Base-by-base conservation (phyloP, 164 flowering plant species). In the Malania oleifera region DNA sequence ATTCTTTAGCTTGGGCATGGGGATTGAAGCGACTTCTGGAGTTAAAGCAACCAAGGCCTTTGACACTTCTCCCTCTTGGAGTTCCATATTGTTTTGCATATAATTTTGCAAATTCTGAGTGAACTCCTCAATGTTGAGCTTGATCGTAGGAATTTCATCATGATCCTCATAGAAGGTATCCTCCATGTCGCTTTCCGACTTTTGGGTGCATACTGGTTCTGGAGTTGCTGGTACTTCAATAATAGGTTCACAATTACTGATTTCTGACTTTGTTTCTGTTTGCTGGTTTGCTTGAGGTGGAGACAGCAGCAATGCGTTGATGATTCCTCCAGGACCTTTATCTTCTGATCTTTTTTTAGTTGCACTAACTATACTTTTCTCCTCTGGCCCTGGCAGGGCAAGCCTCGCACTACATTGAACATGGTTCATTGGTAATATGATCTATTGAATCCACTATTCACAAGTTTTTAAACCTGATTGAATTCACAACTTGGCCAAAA, bases 311-410 rank as follows among this genome's bases (percentile, higher is more conserved):
- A 23, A 20, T 0, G 31, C 13, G 10, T 24, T 41, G 28, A 37
- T 43, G 24, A 9, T 1, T 3, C 22, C 11, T 53, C 28, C 3
- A 28, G 45, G 48, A 23, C 50, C 26, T 22, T 46, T 9, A 26
- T 20, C 25, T 23, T 20, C 11, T 6, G 10, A 25, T 23, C 25
- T 22, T 1, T 12, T 46, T 22, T 46, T 14, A 20, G 50, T 46
- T 46, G 50, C 35, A 4, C 66, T 62, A 51, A 82, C 82, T 20
- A 88, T 69, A 54, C 86, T 65, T 69, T 76, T 89, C 56, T 91
- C 93, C 60, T 82, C 89, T 66, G 99, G 86, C 12, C 77, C 96
- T 47, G 97, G 97, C 29, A 95, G 77, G 44, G 95, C 81, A 67
- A 91, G 93, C 60, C 96, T 81, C 57, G 99, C 95, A 76, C 99